Percentiles rank a stretch among this genome's conserved stretches.
Evolutionary conservation across 768 basidiomycete genomes (phyloP).

Genomic region (Russula earlei): DNA sequence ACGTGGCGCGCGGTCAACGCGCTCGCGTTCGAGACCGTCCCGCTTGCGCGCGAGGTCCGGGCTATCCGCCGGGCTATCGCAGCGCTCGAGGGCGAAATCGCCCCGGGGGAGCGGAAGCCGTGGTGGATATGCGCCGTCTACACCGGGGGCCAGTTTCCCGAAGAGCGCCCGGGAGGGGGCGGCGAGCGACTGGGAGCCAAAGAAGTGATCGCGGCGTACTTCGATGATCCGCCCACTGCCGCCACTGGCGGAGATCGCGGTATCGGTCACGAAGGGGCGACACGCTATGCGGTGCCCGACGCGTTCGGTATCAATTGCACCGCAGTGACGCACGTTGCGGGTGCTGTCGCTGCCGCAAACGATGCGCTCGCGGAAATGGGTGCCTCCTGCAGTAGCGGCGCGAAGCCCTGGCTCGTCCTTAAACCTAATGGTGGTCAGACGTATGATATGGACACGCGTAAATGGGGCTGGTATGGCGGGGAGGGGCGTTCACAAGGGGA

Average conservation of each 20-base stretch:
- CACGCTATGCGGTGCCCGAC: constrained; percentile 29
- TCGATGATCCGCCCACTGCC: constrained; percentile 23
- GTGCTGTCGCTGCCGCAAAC: constrained; percentile 33
- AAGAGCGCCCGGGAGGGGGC: constrained; percentile 27
- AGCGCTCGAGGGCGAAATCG: constrained; percentile 26
- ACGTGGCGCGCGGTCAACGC: constrained; percentile 51
- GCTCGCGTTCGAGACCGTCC: constrained; percentile 73
- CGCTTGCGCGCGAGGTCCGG: constrained; percentile 51
- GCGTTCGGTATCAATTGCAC: constrained; percentile 77
- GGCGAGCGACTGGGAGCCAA: constrained; percentile 24
- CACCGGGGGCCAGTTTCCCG: constrained; percentile 40
- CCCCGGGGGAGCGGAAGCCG: constrained; percentile 33
- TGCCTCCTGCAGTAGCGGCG: constrained; percentile 5
- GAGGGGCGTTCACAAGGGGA: constrained; percentile 17
- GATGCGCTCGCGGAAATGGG: constrained; percentile 4
- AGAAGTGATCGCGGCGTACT: constrained; percentile 37
- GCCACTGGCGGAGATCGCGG: neutral
- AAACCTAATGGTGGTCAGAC: constrained; percentile 64
- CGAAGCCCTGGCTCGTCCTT: constrained; percentile 47
- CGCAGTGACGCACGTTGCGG: constrained; percentile 33
- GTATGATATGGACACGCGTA: constrained; percentile 39
- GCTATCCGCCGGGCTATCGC: constrained; percentile 57
- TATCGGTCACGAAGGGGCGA: neutral
- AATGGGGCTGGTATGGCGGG: constrained; percentile 31
- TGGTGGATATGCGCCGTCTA: constrained; percentile 74